Evolutionary conservation across 2,329 filamentous ascomycete species (phyloP).

Genomic region (Cadophora luteo-olivacea): DNA sequence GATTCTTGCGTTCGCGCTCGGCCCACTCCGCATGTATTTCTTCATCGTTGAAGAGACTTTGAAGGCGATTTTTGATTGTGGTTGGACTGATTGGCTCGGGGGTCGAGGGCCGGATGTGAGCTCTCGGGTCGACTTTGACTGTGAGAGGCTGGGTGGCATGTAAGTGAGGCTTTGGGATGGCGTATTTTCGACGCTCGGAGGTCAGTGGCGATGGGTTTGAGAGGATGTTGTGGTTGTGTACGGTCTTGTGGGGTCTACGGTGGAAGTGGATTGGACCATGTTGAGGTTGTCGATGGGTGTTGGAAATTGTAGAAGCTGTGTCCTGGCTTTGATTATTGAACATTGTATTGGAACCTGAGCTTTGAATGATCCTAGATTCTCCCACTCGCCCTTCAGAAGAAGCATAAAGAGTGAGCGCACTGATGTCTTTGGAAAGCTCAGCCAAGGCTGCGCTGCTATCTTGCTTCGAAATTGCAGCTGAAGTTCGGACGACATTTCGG

Average conservation of each 20-base stretch:
- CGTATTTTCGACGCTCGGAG: not conserved
- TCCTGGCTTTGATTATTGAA: not conserved
- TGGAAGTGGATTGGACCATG: constrained; percentile 15
- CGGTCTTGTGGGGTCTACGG: constrained; percentile 13
- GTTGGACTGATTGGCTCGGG: constrained; percentile 5
- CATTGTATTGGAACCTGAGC: not conserved
- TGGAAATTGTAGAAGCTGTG: not conserved
- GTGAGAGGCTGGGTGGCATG: not conserved
- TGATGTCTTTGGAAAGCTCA: not conserved
- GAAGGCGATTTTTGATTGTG: not conserved
- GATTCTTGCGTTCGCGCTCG: constrained; percentile 17
- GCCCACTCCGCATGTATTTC: not conserved
- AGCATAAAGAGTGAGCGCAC: not conserved
- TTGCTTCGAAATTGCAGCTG: not conserved
- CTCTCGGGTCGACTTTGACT: not conserved
- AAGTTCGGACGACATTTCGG: not conserved
- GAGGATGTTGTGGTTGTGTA: not conserved
- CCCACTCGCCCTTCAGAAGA: not conserved
- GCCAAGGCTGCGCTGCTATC: not conserved
- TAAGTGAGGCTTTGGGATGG: not conserved
- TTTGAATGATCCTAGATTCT: not conserved
- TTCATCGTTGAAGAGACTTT: not conserved
- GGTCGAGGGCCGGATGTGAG: not conserved
- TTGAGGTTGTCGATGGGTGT: not conserved
- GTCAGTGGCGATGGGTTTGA: not conserved